A percentile compares a stretch with the other conserved stretches of the same genome.
Conservation (phyloP, 495 filamentous ascomycete genomes). For the Penicillium riverlandense region DNA sequence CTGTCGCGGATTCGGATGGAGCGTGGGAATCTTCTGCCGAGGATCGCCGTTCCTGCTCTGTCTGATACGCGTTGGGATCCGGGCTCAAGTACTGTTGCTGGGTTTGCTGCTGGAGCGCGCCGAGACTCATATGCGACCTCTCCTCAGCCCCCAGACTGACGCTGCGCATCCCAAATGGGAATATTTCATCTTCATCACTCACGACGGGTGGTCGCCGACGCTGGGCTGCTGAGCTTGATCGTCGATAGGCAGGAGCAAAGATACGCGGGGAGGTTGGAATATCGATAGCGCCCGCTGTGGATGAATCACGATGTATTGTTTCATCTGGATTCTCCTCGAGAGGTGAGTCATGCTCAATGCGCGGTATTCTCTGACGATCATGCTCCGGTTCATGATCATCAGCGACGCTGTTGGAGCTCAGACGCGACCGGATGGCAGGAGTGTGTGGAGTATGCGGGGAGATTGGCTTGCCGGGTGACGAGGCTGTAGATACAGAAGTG, state of each 20-base stretch:
- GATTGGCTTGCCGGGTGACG: conserved; percentile 84
- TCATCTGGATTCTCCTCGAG: conserved; percentile 31
- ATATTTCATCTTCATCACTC: conserved; percentile 55
- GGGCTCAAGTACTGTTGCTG: conserved; percentile 18
- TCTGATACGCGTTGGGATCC: conserved; percentile 14
- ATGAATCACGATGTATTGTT: conserved; percentile 36
- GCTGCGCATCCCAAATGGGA: conserved; percentile 61
- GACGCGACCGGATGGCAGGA: conserved; percentile 83
- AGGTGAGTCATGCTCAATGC: conserved; percentile 27
- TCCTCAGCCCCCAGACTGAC: conserved; percentile 70
- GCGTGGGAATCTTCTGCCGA: conserved; percentile 16
- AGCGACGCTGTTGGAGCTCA: conserved; percentile 82
- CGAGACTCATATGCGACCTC: conserved; percentile 50
- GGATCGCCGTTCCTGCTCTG: conserved; percentile 20
- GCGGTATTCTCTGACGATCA: conserved; percentile 14
- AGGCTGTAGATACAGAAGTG: conserved; percentile 74
- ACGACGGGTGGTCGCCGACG: conserved; percentile 47
- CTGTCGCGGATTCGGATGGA: conserved; percentile 33
- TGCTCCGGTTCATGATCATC: conserved; percentile 49
- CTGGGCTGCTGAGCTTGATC: conserved; percentile 75
- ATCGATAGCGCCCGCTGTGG: conserved; percentile 62
- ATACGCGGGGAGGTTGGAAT: conserved; percentile 72
- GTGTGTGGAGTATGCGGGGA: conserved; percentile 94
- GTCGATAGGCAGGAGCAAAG: conserved; percentile 52
- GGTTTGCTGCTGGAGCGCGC: conserved; percentile 45